phyloP scores from a whole-genome alignment of 441 rosid species.

The Pelargonium citronellum region DNA sequence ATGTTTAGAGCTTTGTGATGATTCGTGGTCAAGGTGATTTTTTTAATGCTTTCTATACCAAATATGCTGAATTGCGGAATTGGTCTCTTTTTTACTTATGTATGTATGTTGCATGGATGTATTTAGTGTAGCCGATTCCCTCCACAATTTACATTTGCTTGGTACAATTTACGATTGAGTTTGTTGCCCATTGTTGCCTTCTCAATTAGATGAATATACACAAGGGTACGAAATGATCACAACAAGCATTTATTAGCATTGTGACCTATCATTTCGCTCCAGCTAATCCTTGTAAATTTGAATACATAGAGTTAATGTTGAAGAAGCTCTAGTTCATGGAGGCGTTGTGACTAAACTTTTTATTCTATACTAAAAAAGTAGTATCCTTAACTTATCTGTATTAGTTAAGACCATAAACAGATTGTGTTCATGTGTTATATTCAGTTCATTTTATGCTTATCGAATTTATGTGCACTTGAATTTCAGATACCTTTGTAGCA shows the following conservation, averaged over 20 bases:
- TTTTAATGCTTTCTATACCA: neutral
- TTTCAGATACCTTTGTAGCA: constrained; percentile 26
- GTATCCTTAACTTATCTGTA: neutral
- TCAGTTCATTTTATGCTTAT: neutral
- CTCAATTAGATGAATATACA: no score
- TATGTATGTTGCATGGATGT: neutral
- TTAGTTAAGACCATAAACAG: neutral
- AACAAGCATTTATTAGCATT: no score
- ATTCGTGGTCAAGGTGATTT: no score
- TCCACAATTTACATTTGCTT: no score
- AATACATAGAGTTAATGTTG: neutral
- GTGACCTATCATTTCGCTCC: no score
- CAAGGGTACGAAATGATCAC: no score
- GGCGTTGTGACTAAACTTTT: neutral
- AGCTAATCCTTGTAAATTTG: neutral
- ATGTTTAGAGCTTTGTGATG: no score
- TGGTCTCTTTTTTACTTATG: neutral
- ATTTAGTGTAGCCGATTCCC: neutral
- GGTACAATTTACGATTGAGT: no score
- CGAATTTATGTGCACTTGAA: constrained; percentile 17
- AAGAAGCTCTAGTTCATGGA: neutral
- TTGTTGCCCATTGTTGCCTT: no score
- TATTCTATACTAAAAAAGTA: neutral
- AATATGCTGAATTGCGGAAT: neutral
- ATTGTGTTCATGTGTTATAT: neutral